These are phyloP conservation scores for Peronospora farinosa DNA, from an alignment of 352 stramenopile genomes.

Conservation along the genomic window DNA sequence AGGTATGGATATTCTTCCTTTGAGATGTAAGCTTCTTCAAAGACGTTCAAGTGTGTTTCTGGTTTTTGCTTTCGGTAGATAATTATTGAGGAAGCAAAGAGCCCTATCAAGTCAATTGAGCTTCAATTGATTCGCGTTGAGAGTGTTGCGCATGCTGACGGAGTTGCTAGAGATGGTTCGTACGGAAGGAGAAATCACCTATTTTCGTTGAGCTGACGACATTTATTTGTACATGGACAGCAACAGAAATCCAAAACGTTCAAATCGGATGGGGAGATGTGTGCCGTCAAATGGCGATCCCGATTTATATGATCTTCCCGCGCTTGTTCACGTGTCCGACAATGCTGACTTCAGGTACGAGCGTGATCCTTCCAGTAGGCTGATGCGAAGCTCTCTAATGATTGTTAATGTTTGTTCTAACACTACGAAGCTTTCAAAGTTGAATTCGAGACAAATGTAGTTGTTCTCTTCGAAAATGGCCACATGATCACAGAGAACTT, in stretches of 20 bases:
- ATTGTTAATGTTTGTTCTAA: slow-evolving; percentile 1
- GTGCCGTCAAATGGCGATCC: slow-evolving; percentile 83
- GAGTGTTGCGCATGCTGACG: slow-evolving; percentile 72
- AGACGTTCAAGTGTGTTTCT: neutral
- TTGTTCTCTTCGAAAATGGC: slow-evolving; percentile 87
- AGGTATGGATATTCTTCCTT: slow-evolving; percentile 36
- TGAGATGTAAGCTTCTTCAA: slow-evolving; percentile 6
- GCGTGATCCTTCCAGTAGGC: neutral
- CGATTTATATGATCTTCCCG: slow-evolving; percentile 93
- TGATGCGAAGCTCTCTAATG: neutral
- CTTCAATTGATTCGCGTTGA: slow-evolving; percentile 89
- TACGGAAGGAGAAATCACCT: neutral
- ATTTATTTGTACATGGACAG: slow-evolving; percentile 23
- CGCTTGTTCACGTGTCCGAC: slow-evolving; percentile 89
- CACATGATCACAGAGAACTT: slow-evolving; percentile 90
- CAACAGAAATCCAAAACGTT: slow-evolving; percentile 92
- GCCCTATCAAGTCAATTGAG: slow-evolving; percentile 83
- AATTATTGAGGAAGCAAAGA: slow-evolving; percentile 67
- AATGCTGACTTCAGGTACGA: slow-evolving; percentile 71
- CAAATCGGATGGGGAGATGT: slow-evolving; percentile 90
- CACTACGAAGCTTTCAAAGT: slow-evolving; percentile 79
- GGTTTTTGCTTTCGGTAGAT: slow-evolving; percentile 33
- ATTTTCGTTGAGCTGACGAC: neutral
- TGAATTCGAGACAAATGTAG: slow-evolving; percentile 90
- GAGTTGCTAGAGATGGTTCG: slow-evolving; percentile 71